Percentiles rank a stretch among this genome's conserved stretches.
Conservation (phyloP, 2,329 filamentous ascomycete species). For the Aspergillus fischeri region DNA sequence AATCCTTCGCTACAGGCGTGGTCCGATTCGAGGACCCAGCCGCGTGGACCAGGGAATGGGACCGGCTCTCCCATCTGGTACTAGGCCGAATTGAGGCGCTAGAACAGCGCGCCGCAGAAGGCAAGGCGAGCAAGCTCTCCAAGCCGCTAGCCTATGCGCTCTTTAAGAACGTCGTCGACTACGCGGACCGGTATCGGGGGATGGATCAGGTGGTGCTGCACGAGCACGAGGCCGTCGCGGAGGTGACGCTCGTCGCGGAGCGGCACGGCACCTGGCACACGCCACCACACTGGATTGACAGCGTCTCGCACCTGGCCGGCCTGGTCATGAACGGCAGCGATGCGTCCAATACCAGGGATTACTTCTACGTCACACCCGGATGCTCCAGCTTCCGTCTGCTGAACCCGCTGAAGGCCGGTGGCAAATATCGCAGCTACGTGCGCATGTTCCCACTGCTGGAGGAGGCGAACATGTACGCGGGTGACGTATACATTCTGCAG, state of each 20-base stretch:
- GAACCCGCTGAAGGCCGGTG: slow-evolving; percentile 20
- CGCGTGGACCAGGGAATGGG: slow-evolving; percentile 17
- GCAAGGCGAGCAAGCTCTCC: slow-evolving; percentile 24
- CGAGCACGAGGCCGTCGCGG: slow-evolving; percentile 26
- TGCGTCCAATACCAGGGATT: slow-evolving; percentile 21
- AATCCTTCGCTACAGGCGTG: slow-evolving; percentile 4
- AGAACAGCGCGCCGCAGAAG: slow-evolving; percentile 16
- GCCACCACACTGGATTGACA: slow-evolving; percentile 37
- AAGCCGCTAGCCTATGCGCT: slow-evolving; percentile 32
- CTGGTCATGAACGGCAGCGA: slow-evolving; percentile 31
- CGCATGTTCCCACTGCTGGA: slow-evolving; percentile 26
- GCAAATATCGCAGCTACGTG: slow-evolving; percentile 30
- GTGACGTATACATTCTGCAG: slow-evolving; percentile 40
- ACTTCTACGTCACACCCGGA: slow-evolving; percentile 34
- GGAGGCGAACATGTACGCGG: slow-evolving; percentile 29
- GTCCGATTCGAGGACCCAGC: slow-evolving; percentile 8
- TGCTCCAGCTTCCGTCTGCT: slow-evolving; percentile 26
- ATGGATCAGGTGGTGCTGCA: slow-evolving; percentile 29
- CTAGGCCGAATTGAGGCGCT: slow-evolving; percentile 20
- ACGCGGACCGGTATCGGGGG: slow-evolving; percentile 26
- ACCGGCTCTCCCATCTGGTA: slow-evolving; percentile 16
- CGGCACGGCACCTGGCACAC: slow-evolving; percentile 25
- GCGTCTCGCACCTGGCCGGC: slow-evolving; percentile 33
- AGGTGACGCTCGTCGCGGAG: slow-evolving; percentile 22
- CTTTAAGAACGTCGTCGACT: slow-evolving; percentile 27